These are phyloP conservation scores for Rhizopus arrhizus DNA, from an alignment of 371 early-diverging fungal genomes.

Conservation along the genomic window DNA sequence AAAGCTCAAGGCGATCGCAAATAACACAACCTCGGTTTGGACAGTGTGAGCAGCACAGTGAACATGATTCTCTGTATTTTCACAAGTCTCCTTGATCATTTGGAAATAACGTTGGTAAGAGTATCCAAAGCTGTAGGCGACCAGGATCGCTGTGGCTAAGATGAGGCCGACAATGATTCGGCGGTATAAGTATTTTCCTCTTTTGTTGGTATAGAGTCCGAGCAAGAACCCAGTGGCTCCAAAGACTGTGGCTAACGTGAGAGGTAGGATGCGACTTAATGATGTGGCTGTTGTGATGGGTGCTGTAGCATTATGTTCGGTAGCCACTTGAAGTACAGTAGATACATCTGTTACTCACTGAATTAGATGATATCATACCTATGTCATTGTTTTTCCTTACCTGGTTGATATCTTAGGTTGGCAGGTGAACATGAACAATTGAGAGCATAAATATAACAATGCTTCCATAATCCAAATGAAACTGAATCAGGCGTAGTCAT, in stretches of 20 bases:
- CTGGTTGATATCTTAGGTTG: slow-evolving; percentile 36
- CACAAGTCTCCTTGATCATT: slow-evolving; percentile 21
- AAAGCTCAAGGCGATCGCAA: slow-evolving; percentile 27
- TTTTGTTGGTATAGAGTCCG: slow-evolving; percentile 28
- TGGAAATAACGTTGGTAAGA: slow-evolving; percentile 25
- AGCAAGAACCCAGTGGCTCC: slow-evolving; percentile 25
- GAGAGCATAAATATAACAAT: slow-evolving; percentile 41
- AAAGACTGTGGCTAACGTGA: slow-evolving; percentile 27
- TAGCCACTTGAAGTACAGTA: slow-evolving; percentile 30
- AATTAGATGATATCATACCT: slow-evolving; percentile 5
- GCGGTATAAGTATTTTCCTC: slow-evolving; percentile 21
- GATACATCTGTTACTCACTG: slow-evolving; percentile 27
- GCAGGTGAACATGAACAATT: slow-evolving; percentile 41
- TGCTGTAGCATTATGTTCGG: slow-evolving; percentile 26
- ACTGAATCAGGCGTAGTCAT: slow-evolving; percentile 38
- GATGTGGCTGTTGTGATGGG: slow-evolving; percentile 20
- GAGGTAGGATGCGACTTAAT: slow-evolving; percentile 28
- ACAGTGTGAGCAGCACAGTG: slow-evolving; percentile 26
- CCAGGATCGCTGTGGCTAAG: slow-evolving; percentile 14
- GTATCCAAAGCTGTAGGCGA: slow-evolving; percentile 25
- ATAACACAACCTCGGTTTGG: slow-evolving; percentile 31
- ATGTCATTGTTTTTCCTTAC: slow-evolving; percentile 23
- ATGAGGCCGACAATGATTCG: slow-evolving; percentile 25
- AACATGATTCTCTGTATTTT: slow-evolving; percentile 14
- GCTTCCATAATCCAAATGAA: slow-evolving; percentile 46